Percentiles rank a stretch among this genome's conserved stretches.
phyloP scores from a whole-genome alignment of 495 filamentous ascomycete genomes.

The Cladorrhinum samala region DNA sequence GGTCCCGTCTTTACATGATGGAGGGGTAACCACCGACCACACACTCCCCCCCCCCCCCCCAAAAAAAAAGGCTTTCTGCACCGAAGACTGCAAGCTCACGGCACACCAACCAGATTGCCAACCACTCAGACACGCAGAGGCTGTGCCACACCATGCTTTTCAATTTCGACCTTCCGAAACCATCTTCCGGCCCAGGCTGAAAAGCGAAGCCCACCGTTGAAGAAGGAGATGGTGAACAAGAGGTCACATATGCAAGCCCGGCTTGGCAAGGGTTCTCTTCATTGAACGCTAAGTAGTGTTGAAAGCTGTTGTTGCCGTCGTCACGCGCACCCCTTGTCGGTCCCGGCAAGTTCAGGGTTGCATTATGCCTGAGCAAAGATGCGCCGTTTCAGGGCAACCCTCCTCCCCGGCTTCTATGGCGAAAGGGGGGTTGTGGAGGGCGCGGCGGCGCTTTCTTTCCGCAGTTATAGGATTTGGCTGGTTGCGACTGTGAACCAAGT shows the following conservation, averaged over 20 bases:
- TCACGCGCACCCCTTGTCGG: no score
- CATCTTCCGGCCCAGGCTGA: not conserved
- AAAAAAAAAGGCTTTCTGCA: not conserved
- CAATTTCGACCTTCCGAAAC: not conserved
- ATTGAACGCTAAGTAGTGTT: no score
- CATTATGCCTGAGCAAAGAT: conserved; percentile 2
- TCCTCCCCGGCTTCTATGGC: not conserved
- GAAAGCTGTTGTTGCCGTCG: not conserved
- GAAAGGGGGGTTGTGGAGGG: no score
- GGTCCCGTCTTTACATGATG: no score
- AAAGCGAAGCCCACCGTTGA: not conserved
- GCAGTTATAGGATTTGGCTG: no score
- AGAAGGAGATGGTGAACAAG: not conserved
- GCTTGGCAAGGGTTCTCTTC: not conserved
- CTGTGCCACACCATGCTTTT: not conserved
- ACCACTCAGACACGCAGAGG: no score
- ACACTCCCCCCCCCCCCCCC: no score
- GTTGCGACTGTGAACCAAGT: no score
- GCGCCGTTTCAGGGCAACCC: not conserved
- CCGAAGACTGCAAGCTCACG: no score
- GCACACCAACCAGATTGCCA: no score
- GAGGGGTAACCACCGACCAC: no score
- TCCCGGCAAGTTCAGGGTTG: not conserved
- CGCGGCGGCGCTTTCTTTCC: no score
- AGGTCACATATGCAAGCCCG: not conserved